Evolutionary conservation across 2,329 filamentous ascomycete species (phyloP).

Genomic region (Penicillium sp.): DNA sequence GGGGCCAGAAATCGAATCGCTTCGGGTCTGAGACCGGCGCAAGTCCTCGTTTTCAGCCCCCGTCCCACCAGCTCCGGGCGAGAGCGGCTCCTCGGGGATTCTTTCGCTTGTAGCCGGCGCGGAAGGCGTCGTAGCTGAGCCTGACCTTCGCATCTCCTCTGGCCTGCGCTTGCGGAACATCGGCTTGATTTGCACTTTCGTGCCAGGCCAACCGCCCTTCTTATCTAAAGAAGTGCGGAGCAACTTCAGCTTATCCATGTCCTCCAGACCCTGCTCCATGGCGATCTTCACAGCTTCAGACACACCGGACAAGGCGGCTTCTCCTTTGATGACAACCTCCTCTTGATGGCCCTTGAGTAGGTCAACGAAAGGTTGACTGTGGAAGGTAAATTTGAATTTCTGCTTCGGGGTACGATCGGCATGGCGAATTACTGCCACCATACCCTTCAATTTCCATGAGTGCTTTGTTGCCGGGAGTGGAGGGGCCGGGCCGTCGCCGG

Average conservation of each 20-base stretch:
- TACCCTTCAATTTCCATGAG: constrained; percentile 96
- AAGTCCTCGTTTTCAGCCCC: constrained; percentile 35
- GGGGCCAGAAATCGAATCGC: constrained; percentile 84
- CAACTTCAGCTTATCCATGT: constrained; percentile 79
- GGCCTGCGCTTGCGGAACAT: constrained; percentile 92
- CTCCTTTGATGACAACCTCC: constrained; percentile 90
- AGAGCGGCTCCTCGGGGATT: constrained; percentile 24
- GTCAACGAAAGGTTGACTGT: constrained; percentile 93
- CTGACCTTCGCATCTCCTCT: constrained; percentile 53
- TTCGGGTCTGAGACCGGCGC: constrained; percentile 61
- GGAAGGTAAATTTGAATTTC: constrained; percentile 99
- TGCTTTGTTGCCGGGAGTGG: constrained; percentile 75
- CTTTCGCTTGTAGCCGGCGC: constrained; percentile 12
- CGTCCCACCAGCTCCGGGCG: constrained; percentile 23
- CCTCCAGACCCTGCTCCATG: constrained; percentile 76
- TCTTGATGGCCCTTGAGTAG: constrained; percentile 93
- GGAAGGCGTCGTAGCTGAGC: constrained; percentile 19
- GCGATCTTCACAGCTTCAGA: constrained; percentile 84
- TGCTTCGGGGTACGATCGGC: constrained; percentile 98
- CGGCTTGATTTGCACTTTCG: constrained; percentile 98
- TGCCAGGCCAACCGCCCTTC: constrained; percentile 92
- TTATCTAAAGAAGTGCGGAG: constrained; percentile 85
- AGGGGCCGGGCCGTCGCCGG: constrained; percentile 38
- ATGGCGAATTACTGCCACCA: constrained; percentile 94
- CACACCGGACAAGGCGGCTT: constrained; percentile 85